A percentile compares a stretch with the other conserved stretches of the same genome.
Evolutionary conservation across 179 eudicot species (phyloP).

Genomic region (Nepenthes alata): DNA sequence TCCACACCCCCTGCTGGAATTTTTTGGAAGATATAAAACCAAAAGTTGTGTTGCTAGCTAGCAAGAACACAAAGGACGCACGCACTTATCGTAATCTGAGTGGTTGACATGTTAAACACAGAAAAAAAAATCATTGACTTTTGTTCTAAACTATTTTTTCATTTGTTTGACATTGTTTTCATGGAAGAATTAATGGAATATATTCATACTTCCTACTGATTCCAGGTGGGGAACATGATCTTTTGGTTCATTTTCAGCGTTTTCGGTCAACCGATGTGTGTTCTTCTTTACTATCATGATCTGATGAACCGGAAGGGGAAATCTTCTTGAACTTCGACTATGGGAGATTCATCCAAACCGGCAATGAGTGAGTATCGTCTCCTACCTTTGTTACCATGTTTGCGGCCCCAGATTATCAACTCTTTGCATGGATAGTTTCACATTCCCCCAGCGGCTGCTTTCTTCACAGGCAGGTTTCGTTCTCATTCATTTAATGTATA

Average conservation of each 20-base stretch:
- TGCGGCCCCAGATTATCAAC: too few species aligned
- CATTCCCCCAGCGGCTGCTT: too few species aligned
- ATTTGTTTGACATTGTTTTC: neutral
- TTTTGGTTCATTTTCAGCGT: slow-evolving; percentile 93
- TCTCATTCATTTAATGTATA: neutral
- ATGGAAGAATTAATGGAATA: neutral
- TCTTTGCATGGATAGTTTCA: too few species aligned
- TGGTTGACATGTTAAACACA: too few species aligned
- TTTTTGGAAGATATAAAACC: too few species aligned
- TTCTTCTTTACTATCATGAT: slow-evolving; percentile 88
- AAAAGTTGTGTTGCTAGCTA: too few species aligned
- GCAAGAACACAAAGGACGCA: too few species aligned
- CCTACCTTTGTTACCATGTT: too few species aligned
- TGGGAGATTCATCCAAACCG: neutral
- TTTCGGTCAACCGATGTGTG: slow-evolving; percentile 92
- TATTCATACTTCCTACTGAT: neutral
- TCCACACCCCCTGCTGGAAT: too few species aligned
- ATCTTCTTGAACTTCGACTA: slow-evolving; percentile 4
- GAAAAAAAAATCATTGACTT: too few species aligned
- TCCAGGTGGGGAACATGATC: slow-evolving; percentile 90
- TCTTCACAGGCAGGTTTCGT: neutral
- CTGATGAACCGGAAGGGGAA: slow-evolving; percentile 67
- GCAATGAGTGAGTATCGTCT: neutral
- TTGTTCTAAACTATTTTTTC: too few species aligned
- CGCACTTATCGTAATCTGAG: too few species aligned